Evolutionary conservation across 306 rosid genomes (phyloP).

Genomic region (Cucumis melo): DNA sequence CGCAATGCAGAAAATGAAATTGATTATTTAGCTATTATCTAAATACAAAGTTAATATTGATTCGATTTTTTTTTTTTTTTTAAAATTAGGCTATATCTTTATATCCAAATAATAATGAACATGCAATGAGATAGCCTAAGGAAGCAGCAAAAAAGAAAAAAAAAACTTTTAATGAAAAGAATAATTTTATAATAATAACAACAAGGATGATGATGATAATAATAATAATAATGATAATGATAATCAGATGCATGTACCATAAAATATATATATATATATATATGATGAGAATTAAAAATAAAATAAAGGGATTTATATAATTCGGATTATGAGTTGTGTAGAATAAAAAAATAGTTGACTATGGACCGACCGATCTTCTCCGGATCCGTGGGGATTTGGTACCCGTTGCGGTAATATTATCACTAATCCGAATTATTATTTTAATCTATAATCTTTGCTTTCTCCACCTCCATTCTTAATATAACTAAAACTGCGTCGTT

Average conservation of each 20-base stretch:
- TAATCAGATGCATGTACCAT: conserved; percentile 1
- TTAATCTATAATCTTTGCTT: neutral
- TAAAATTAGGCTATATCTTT: neutral
- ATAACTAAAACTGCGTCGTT: neutral
- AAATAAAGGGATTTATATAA: neutral
- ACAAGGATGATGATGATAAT: neutral
- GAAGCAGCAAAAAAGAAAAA: neutral
- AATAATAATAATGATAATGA: neutral
- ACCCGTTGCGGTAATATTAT: neutral
- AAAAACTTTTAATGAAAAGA: neutral
- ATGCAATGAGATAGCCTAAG: neutral
- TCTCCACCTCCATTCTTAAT: neutral
- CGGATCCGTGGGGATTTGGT: conserved; percentile 13
- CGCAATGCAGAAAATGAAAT: too few species aligned
- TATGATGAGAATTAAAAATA: neutral
- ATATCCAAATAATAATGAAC: neutral
- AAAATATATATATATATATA: neutral
- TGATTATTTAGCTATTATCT: too few species aligned
- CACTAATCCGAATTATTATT: neutral
- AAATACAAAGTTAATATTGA: too few species aligned
- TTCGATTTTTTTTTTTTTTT: too few species aligned
- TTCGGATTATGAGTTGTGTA: neutral
- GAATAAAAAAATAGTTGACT: neutral
- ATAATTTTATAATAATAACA: neutral
- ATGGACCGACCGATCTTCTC: conserved; percentile 11